phyloP scores from a whole-genome alignment of 163 green algal species.

The Volvox carteri region DNA sequence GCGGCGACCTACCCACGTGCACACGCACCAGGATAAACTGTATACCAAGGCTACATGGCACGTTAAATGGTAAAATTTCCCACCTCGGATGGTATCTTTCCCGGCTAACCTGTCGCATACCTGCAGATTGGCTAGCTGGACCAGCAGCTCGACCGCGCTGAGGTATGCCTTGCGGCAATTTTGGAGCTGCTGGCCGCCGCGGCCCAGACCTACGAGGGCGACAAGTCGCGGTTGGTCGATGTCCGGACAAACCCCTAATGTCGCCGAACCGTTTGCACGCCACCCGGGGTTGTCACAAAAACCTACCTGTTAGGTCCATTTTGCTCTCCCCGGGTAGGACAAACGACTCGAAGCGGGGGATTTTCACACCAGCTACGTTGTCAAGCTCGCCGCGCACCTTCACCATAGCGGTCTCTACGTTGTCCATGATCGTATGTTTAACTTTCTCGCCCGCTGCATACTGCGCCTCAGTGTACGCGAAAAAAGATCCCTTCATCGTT shows the following conservation, averaged over 20 bases:
- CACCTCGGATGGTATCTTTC: too few species aligned
- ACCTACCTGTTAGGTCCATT: conserved; percentile 90
- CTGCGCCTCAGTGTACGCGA: conserved; percentile 96
- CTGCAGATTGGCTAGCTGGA: conserved; percentile 96
- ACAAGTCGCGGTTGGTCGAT: too few species aligned
- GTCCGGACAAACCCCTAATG: too few species aligned
- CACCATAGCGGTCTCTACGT: conserved; percentile 85
- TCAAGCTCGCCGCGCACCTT: conserved; percentile 81
- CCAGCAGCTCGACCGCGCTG: conserved; percentile 90
- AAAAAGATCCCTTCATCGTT: conserved; percentile 94
- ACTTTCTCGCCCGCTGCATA: conserved; percentile 94
- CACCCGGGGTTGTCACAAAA: too few species aligned
- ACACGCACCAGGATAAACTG: too few species aligned
- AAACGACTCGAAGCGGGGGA: conserved; percentile 93
- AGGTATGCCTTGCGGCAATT: conserved; percentile 89
- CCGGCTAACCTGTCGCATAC: not conserved
- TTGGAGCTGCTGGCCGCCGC: conserved; percentile 96
- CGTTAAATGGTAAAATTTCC: too few species aligned
- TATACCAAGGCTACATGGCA: too few species aligned
- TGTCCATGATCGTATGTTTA: conserved; percentile 94
- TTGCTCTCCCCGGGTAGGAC: conserved; percentile 87
- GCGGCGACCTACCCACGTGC: too few species aligned
- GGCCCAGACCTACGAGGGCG: conserved; percentile 81
- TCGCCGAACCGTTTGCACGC: too few species aligned
- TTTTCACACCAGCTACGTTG: conserved; percentile 99